Evolutionary conservation across 345 rosid species (phyloP), one percentile per base, ranked within the genome.

Genomic region (Noccaea caerulescens): DNA sequence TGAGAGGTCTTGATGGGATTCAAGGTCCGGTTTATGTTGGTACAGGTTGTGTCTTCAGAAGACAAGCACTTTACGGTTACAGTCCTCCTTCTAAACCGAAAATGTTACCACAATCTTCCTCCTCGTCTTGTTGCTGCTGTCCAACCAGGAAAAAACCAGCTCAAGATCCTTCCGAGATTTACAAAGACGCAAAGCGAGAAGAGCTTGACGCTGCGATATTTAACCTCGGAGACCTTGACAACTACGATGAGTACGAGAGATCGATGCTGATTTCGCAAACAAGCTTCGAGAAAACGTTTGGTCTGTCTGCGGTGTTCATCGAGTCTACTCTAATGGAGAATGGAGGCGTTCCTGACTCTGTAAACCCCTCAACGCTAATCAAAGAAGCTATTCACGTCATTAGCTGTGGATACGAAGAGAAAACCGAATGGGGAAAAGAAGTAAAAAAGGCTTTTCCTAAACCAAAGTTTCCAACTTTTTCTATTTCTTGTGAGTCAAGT

Each of bases 381-480:
- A 88, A 83, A 77, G 99, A 94, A 86, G 99, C 99, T 58, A 94
- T 94, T 68, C 99, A 91, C 72, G 99, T 91, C 73, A 94, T 94
- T 66, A 80, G 97, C 75, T 91, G 97, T 20, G 86, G 99, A 58
- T 91, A 91, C 8, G 99, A 94, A 83, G 99, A 91, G 77, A 94
- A 94, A 78, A 87, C 93, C 4, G 90, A 81, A 69, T 94, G 99
- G 97, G 97, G 99, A 63, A 94, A 91, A 91, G 99, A 94, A 94
- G 97, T 93, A 59, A 61, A 39, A 3, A 27, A 27, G 2, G 30
- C 30, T 12, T 14, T 66, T 30, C 68, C 51, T 11, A 36, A 8
- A 10, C 14, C 62, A 25, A 52, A 7, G 4, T n/a, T 38, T 1
- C 2, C 7, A 72, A 34, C 32, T 23, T 44, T 44, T 55, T 10